Evolutionary conservation across 2,329 filamentous ascomycete species (phyloP), one percentile per base, ranked within the genome.

Genomic region (Fusarium chlamydosporum): DNA sequence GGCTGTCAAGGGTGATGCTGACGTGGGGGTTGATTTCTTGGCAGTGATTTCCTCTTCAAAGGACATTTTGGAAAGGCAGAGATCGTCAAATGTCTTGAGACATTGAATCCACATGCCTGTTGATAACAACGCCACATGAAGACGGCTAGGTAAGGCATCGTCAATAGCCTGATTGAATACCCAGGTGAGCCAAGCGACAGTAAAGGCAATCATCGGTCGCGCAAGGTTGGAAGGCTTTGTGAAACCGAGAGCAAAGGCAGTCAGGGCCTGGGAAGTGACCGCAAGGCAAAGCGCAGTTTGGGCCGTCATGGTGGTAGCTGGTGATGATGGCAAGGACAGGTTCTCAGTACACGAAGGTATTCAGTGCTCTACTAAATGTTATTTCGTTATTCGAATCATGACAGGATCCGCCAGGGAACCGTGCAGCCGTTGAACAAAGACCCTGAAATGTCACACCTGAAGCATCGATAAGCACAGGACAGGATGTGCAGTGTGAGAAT

Each of bases 51-150:
- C 35, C 10, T 52, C n/a, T 2, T 53, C 52, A 46, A 65, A 57
- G 1, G 41, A 67, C 2, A 69, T 9, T 8, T 29, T 27, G 13
- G 52, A 66, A 1, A 71, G 46, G 6, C 65, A 71, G 6, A 71
- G 37, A 15, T 71, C 68, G 26, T 67, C 65, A 20, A 67, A 56
- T 1, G 42, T 56, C 35, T 71, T 71, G 6, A 71, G 13, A 16
- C 55, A 61, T 37, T 71, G 68, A 41, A 71, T 71, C 68, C 68
- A 71, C 61, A 67, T 67, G 26, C 48, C 51, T 9, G 68, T 64
- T 45, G 65, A 66, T 1, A 71, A 41, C 29, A 71, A 20, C 1
- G 68, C 68, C n/a, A 71, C 47, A 18, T 71, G 61, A 7, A 71
- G 46, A 12, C 65, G 61, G 12, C 61, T 69, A 2, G 53, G 43